Base-by-base conservation (phyloP, 768 basidiomycete species). In the Dioszegia aurantiaca region DNA sequence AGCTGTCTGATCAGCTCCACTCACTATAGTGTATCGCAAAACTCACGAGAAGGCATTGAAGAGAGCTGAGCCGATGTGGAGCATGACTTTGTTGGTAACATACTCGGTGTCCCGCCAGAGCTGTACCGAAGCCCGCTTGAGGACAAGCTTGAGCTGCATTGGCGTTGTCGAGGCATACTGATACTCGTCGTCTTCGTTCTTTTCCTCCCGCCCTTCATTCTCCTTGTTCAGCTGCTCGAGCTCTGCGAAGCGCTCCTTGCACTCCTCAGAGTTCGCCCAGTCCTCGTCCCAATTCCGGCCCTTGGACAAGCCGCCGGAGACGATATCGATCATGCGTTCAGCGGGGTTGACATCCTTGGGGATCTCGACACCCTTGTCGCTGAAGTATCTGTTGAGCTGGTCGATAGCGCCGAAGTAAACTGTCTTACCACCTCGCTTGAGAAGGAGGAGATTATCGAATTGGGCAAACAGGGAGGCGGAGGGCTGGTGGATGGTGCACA, bases 251-350 rank as follows among this genome's bases (percentile, higher is more conserved):
- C 78, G 68, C 5, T 60, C 56, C 27, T 67, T 57, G 28, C 59
- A 67, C 75, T 91, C 86, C 0, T 83, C 79, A 3, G 86, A 88
- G 14, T 86, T 83, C 11, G 83, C 75, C 90, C 90, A 92, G 37
- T 88, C 78, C 56, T 88, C 83, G 47, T 85, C 84, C 90, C 90
- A 93, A 65, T 93, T 89, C 31, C 83, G 81, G 27, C 83, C 82
- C 54, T 85, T 81, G 1, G 87, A 87, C 23, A 88, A 79, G 30
- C 61, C 64, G 6, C 67, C 67, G 0, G 87, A 84, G 12, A 85
- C 80, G 36, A 87, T 80, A 41, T 89, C 87, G 9, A 75, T 69
- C 70, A 79, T 77, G 69, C 82, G 87, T 74, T 89, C 82, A 1
- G 82, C 82, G 0, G 89, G 88, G 67, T 92, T 92, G 69, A 85